phyloP scores from a whole-genome alignment of 2,329 filamentous ascomycete species.

The Fusarium sp. region DNA sequence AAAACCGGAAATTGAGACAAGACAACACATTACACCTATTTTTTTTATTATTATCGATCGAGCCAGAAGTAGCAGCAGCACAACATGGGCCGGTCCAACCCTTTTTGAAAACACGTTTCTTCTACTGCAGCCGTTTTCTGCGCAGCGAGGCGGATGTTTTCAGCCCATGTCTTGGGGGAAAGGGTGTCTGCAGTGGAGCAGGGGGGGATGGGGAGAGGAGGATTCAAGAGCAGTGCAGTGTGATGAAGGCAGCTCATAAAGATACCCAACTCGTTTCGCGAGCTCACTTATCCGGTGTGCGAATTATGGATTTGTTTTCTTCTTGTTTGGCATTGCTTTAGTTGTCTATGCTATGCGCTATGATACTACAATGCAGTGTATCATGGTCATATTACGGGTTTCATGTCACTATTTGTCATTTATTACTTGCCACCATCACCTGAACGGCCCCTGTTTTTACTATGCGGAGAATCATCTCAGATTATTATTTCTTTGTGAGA shows the following conservation, averaged over 20 bases:
- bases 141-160: slow-evolving; percentile 27
- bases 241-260: slow-evolving; percentile 49
- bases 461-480: not conserved
- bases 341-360: slow-evolving; percentile 23
- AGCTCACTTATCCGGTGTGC: slow-evolving; percentile 53
- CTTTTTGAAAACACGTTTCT: slow-evolving; percentile 30
- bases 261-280: slow-evolving; percentile 56
- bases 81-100: slow-evolving; percentile 29
- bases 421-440: slow-evolving; percentile 24
- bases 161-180: slow-evolving; percentile 24
- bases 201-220: slow-evolving; percentile 28
- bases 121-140: slow-evolving; percentile 24
- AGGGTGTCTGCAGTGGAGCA: slow-evolving; percentile 17
- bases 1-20: slow-evolving; percentile 42
- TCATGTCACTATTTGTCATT: slow-evolving; percentile 32
- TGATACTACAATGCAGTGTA: slow-evolving; percentile 29
- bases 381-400: slow-evolving; percentile 28
- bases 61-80: slow-evolving; percentile 44
- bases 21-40: slow-evolving; percentile 23
- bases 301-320: slow-evolving; percentile 45
- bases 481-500: slow-evolving; percentile 16
- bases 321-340: slow-evolving; percentile 39
- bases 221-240: slow-evolving; percentile 40
- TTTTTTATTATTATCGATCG: slow-evolving; percentile 35
- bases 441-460: slow-evolving; percentile 1